Evolutionary conservation across 2,329 filamentous ascomycete species (phyloP), one percentile per base, ranked within the genome.

Genomic region (Colletotrichum neosansevieriae): DNA sequence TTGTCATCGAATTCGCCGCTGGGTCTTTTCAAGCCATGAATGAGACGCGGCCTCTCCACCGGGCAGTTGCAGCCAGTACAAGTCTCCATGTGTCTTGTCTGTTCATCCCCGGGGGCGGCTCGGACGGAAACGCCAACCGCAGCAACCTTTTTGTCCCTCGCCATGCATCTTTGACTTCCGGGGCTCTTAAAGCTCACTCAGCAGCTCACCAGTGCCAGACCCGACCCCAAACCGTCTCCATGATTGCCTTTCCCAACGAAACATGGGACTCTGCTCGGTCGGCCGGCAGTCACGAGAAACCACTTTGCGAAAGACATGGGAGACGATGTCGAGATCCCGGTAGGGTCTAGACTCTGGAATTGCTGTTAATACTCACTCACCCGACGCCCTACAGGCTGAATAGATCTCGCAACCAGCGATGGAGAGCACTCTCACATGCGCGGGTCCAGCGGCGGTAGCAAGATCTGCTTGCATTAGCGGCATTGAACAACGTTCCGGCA

Each of bases 391-490:
- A 38, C 49, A 42, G 34, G 34, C 62, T 54, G 54, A 34, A n/a
- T 44, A 58, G 47, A 9, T 40, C 12, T 24, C 34, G 11, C 38
- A 47, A 36, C 45, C 54, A 47, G 45, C 38, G 34, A 21, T 32
- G 38, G 49, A 49, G 24, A 50, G 19, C 42, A n/a, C 12, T 36
- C 45, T 53, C 56, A 68, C 45, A 45, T 58, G 63, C 36, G 38
- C 19, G 38, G 38, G 36, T 34, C 44, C 59, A 64, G 50, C 45
- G 34, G 40, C 54, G 44, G 47, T 42, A 42, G 58, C 59, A 60
- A 69, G 56, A 61, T 61, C 44, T 29, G 45, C 24, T 40, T 65
- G 60, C 69, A 65, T 65, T 65, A 64, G 65, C 56, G 60, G 56
- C 19, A 12, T 50, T 49, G 21, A 54, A 3, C 36, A 40, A 54